Evolutionary conservation across 257 asterid species (phyloP), one percentile per base, ranked within the genome.

Genomic region (Schizonepeta tenuifolia): DNA sequence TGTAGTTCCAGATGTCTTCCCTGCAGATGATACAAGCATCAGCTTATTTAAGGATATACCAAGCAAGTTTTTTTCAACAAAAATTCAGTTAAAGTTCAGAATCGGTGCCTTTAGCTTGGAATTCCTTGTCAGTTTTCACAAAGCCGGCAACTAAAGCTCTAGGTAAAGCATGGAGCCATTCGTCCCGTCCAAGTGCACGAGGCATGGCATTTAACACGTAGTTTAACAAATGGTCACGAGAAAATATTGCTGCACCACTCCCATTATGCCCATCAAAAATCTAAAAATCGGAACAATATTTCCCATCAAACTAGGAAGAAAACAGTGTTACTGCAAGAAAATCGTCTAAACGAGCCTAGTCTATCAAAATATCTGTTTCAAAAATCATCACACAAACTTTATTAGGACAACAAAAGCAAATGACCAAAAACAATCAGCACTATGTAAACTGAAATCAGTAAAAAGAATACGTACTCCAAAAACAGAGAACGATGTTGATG

Each of bases 1-100:
- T 4, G 98, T 93, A 28, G 98, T 93, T 78, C 98, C 98, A 10
- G 97, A 93, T 50, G 97, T 93, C 82, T 75, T 90, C 26, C 96
- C 97, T 93, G 82, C 21, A 57, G 40, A 46, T 60, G 56, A 55
- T 38, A 68, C 56, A 26, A 28, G 3, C 26, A 36, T 43, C 22
- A 72, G 69, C 72, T 15, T 73, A 28, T 13, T 56, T 12, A 44
- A 9, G 12, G 20, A 31, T 69, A 33, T 9, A 7, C 66, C 5
- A 13, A 65, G 15, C 3, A 14, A 18, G 63, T 15, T 2, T 20
- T 9, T 44, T 46, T 20, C 20, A 10, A 44, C 3, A 21, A 26
- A 3, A 43, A 9, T 51, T n/a, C 1, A 4, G 12, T 11, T 12
- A n/a, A 81, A 72, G 62, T 51, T n/a, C 20, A 21, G 63, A 46